Evolutionary conservation across 2,329 filamentous ascomycete genomes (phyloP).

Genomic region (Blastomyces emzantsi): DNA sequence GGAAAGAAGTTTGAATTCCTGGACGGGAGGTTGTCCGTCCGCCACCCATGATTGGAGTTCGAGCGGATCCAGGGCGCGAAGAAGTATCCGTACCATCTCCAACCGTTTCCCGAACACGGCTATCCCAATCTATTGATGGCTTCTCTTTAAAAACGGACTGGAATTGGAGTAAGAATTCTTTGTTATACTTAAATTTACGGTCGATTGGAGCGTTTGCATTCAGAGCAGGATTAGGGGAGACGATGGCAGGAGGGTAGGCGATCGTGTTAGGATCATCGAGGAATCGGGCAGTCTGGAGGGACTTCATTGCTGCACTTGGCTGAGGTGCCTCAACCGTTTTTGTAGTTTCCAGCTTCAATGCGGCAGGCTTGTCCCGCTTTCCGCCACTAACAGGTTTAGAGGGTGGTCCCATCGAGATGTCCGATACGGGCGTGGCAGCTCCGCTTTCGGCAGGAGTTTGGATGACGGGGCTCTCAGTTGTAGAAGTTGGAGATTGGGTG

Average conservation of each 20-base stretch:
- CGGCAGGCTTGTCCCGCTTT: slow-evolving; percentile 70
- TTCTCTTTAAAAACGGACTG: slow-evolving; percentile 94
- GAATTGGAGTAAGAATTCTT: slow-evolving; percentile 92
- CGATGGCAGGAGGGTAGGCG: slow-evolving; percentile 73
- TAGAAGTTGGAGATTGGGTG: slow-evolving; percentile 23
- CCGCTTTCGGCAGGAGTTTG: slow-evolving; percentile 37
- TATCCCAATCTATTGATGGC: slow-evolving; percentile 86
- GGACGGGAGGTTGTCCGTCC: slow-evolving; percentile 45
- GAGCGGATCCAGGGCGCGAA: slow-evolving; percentile 44
- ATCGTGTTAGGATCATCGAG: slow-evolving; percentile 68
- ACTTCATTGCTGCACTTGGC: slow-evolving; percentile 87
- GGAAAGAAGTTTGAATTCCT: slow-evolving; percentile 44
- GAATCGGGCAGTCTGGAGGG: slow-evolving; percentile 84
- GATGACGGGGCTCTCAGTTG: slow-evolving; percentile 26
- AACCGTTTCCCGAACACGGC: slow-evolving; percentile 74
- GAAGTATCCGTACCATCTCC: slow-evolving; percentile 61
- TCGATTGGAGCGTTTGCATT: slow-evolving; percentile 64
- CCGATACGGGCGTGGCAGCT: slow-evolving; percentile 37
- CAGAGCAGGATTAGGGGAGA: slow-evolving; percentile 82
- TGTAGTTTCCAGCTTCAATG: slow-evolving; percentile 79
- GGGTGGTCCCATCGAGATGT: slow-evolving; percentile 40
- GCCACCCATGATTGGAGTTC: slow-evolving; percentile 35
- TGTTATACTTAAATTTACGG: slow-evolving; percentile 89
- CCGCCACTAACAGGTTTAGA: slow-evolving; percentile 48
- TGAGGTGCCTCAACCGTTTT: slow-evolving; percentile 84